phyloP scores from a whole-genome alignment of 2,329 filamentous ascomycete species.

The Zalaria obscura region DNA sequence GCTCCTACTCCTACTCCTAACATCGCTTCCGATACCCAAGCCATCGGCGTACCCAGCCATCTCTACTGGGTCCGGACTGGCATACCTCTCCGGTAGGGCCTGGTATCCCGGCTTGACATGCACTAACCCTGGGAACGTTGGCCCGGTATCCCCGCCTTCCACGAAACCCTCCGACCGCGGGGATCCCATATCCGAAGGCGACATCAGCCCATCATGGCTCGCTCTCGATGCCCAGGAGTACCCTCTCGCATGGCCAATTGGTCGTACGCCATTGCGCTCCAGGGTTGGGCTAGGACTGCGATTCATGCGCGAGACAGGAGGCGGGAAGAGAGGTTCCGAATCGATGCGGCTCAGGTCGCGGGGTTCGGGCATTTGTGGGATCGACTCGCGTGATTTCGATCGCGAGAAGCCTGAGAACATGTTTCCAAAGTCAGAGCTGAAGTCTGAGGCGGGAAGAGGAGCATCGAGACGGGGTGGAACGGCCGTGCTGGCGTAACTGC shows the following conservation, averaged over 20 bases:
- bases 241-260: conserved; percentile 10
- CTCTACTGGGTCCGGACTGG: conserved; percentile 3
- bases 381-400: no score
- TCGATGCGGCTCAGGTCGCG: neutral
- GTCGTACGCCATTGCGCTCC: conserved; percentile 2
- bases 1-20: no score
- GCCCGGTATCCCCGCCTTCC: conserved; percentile 1
- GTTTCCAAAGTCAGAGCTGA: conserved; percentile 19
- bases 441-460: conserved; percentile 14
- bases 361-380: no score
- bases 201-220: conserved; percentile 16
- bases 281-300: no score
- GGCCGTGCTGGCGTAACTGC: conserved; percentile 26
- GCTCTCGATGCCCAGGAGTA: conserved; percentile 16
- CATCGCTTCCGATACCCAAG: no score
- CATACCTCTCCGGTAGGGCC: conserved; percentile 6
- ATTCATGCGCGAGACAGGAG: neutral
- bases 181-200: conserved; percentile 4
- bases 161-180: conserved; percentile 3
- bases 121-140: conserved; percentile 3
- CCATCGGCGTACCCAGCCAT: no score
- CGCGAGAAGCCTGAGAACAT: conserved; percentile 16
- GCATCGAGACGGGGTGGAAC: conserved; percentile 15
- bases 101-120: conserved; percentile 7
- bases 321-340: conserved; percentile 14